A percentile compares a stretch with the other conserved stretches of the same genome.
Conservation (phyloP, 2,329 filamentous ascomycete species). For the Neodidymelliopsis sp. region DNA sequence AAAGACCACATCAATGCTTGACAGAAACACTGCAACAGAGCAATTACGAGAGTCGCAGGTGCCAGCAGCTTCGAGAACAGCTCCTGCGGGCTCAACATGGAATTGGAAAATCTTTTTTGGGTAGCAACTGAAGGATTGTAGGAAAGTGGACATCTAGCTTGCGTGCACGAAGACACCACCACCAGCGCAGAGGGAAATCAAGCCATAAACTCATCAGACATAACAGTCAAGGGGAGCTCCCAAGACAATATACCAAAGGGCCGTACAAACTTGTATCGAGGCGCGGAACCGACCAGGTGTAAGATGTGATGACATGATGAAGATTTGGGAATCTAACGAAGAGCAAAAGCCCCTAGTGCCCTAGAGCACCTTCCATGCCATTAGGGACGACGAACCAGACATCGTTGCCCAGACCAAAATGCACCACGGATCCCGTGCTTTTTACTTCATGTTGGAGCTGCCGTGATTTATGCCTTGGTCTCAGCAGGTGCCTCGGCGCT, state of each 20-base stretch:
- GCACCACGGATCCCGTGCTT: slow-evolving; percentile 45
- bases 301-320: slow-evolving; percentile 44
- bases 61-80: slow-evolving; percentile 19
- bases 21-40: too few species aligned
- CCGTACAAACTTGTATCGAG: slow-evolving; percentile 21
- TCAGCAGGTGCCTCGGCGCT: slow-evolving; percentile 60
- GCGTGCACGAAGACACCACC: slow-evolving; percentile 13
- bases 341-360: slow-evolving; percentile 41
- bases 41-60: slow-evolving; percentile 3
- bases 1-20: too few species aligned
- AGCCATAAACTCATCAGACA: slow-evolving; percentile 32
- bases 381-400: slow-evolving; percentile 39
- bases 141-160: slow-evolving; percentile 23
- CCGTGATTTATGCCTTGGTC: slow-evolving; percentile 63
- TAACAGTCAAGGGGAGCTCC: slow-evolving; percentile 23
- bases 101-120: slow-evolving; percentile 30
- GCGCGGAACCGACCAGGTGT: slow-evolving; percentile 14
- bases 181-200: slow-evolving; percentile 9
- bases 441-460: slow-evolving; percentile 37
- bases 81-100: slow-evolving; percentile 25
- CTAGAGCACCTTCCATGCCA: slow-evolving; percentile 42
- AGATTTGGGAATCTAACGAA: slow-evolving; percentile 50
- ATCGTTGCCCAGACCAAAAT: slow-evolving; percentile 44
- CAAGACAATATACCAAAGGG: slow-evolving; percentile 22
- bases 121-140: slow-evolving; percentile 25